Base-by-base conservation (phyloP, 2,329 filamentous ascomycete species). In the Orbilia javanica region DNA sequence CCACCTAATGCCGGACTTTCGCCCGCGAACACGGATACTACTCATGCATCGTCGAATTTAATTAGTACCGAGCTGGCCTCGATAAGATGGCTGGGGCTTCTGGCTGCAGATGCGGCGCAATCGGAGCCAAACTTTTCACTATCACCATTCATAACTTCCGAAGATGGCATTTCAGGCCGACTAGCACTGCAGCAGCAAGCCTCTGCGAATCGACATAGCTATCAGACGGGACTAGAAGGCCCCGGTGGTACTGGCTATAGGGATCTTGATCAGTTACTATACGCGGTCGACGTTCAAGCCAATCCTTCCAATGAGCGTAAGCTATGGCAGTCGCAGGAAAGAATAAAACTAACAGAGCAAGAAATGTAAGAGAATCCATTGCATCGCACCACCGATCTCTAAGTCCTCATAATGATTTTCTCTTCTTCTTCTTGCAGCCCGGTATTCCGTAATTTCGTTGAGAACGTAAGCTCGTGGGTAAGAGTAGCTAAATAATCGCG, bases 381-480 rank as follows among this genome's bases (percentile, higher is more conserved):
- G n/a, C 11, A 15, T 11, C n/a, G 4, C 4, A 39, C 3, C 8
- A 15, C 13, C 11, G 1, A n/a, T 39, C 8, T 39, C 11, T 13
- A 15, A 15, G 7, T 39, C 5, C 36, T 2, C 1, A 15, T 15
- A n/a, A 22, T 34, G 3, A 25, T 8, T 27, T 15, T 27, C 39
- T 50, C 48, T 13, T 20, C 13, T 68, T 25, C 27, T 2, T 15
- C 3, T 36, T 53, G 6, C 18, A 77, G 73, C 13, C 73, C 73
- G 13, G 72, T 81, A 20, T 82, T 82, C 48, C 64, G 78, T 18
- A 81, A 81, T 48, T 82, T 81, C 27, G 80, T 82, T 3, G 70
- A 79, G 36, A 73, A 80, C 25, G 77, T 81, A n/a, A 81, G 81
- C 62, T 74, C 60, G 25, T 81, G 80, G 81, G 81, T 81, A 63